Evolutionary conservation across 2,329 filamentous ascomycete species (phyloP).

Genomic region (Colletotrichum australisinense): DNA sequence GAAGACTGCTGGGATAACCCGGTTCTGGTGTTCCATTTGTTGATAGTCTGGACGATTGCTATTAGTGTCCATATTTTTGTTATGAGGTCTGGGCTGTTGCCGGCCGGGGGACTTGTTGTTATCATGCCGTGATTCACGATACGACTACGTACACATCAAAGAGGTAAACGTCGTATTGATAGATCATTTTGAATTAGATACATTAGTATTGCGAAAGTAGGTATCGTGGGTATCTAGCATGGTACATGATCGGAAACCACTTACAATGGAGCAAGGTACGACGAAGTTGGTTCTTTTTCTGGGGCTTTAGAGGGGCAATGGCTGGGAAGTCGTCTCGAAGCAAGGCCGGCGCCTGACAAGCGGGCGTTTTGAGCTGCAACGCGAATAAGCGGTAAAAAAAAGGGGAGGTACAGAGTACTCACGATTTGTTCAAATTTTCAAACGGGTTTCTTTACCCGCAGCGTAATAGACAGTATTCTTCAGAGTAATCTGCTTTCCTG

Average conservation of each 20-base stretch:
- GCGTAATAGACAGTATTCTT: background rate
- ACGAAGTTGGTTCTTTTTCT: background rate
- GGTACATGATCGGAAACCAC: background rate
- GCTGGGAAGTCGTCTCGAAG: background rate
- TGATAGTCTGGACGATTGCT: slow-evolving; percentile 16
- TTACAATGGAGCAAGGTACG: background rate
- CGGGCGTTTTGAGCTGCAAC: slow-evolving; percentile 34
- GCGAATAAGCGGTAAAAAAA: slow-evolving; percentile 31
- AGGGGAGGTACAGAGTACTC: slow-evolving; percentile 15
- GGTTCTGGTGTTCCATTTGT: background rate
- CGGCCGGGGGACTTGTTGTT: slow-evolving; percentile 5
- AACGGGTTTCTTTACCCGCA: slow-evolving; percentile 4
- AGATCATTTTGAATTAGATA: too few relatives aligned
- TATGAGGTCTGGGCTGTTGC: background rate
- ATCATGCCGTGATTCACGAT: slow-evolving; percentile 8
- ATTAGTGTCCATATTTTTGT: background rate
- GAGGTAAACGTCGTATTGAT: background rate
- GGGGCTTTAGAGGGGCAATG: background rate
- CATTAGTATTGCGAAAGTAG: background rate
- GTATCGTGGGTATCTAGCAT: background rate
- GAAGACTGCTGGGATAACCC: background rate
- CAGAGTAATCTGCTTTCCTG: background rate
- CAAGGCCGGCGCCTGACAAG: slow-evolving; percentile 24
- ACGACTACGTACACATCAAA: background rate
- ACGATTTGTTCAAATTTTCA: slow-evolving; percentile 11